A percentile compares a stretch with the other conserved stretches of the same genome.
Conservation (phyloP, 208 protist genomes). For the Crithidia expoeki region DNA sequence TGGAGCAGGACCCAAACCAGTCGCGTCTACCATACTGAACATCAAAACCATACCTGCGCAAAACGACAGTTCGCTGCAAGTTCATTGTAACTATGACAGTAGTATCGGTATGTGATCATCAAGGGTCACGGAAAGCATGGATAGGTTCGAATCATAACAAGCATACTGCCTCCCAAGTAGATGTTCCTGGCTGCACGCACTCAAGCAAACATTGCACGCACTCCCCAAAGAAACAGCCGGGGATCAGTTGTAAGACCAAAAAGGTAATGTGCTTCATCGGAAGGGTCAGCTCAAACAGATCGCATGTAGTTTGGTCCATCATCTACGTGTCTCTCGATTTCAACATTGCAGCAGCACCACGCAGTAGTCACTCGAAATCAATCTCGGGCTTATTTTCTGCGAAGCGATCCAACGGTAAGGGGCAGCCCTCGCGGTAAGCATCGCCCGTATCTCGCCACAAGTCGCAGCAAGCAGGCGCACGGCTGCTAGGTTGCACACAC, state of each 20-base stretch:
- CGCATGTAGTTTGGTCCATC: conserved; percentile 26
- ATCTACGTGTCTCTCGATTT: background rate
- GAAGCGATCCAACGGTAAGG: conserved; percentile 46
- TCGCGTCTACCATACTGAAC: no score
- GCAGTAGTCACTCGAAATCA: no score
- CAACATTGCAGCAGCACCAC: background rate
- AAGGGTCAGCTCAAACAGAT: conserved; percentile 38
- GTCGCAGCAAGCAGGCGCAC: no score
- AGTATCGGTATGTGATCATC: no score
- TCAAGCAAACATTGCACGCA: background rate
- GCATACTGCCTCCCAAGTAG: background rate
- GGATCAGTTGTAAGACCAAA: conserved; percentile 21
- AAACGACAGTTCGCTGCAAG: no score
- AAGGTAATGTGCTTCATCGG: conserved; percentile 22
- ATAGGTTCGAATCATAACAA: conserved; percentile 28
- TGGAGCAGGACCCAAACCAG: no score
- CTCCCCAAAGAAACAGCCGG: background rate
- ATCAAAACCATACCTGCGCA: no score
- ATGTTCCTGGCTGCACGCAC: background rate
- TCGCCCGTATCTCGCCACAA: conserved; percentile 28
- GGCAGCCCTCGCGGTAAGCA: conserved; percentile 67
- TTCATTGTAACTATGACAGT: no score
- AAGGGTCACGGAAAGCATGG: conserved; percentile 35
- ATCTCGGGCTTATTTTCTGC: conserved; percentile 70
- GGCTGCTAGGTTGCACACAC: no score